Evolutionary conservation across 78 protist species (phyloP).

Genomic region (Isochrysis galbana): DNA sequence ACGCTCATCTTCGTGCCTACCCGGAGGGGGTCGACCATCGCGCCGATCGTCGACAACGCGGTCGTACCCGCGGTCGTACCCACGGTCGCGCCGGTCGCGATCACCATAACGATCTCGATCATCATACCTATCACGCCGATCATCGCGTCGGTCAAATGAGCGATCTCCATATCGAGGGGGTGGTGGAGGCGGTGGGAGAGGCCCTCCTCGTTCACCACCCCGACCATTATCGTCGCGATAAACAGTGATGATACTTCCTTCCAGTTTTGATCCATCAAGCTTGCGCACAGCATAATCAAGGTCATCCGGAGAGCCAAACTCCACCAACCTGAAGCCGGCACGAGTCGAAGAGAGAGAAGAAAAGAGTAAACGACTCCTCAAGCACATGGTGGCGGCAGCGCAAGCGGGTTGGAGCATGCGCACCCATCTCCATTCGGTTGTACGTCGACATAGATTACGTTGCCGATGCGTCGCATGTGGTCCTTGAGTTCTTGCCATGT

Average conservation of each 20-base stretch:
- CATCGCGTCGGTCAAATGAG: not conserved
- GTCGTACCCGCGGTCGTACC: not conserved
- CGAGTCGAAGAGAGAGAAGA: not conserved
- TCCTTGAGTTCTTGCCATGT: slow-evolving; percentile 5
- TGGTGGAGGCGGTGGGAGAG: not conserved
- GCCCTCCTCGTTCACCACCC: not conserved
- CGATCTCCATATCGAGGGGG: not conserved
- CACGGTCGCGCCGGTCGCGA: not conserved
- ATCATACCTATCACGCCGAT: not conserved
- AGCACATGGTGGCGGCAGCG: not conserved
- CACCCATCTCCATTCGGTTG: not conserved
- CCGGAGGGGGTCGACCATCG: too few species aligned
- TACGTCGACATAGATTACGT: not conserved
- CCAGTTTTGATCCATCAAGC: slow-evolving; percentile 5
- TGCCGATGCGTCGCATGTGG: not conserved
- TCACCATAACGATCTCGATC: not conserved
- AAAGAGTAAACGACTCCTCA: not conserved
- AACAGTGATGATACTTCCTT: not conserved
- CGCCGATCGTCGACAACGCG: too few species aligned
- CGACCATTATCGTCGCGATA: not conserved
- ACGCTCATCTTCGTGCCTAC: too few species aligned
- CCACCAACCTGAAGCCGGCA: not conserved
- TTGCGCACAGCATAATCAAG: not conserved
- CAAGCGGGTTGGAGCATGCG: not conserved
- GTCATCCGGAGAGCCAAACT: not conserved